Conservation (phyloP, 768 basidiomycete species). For the Paxillus ammoniavirescens region DNA sequence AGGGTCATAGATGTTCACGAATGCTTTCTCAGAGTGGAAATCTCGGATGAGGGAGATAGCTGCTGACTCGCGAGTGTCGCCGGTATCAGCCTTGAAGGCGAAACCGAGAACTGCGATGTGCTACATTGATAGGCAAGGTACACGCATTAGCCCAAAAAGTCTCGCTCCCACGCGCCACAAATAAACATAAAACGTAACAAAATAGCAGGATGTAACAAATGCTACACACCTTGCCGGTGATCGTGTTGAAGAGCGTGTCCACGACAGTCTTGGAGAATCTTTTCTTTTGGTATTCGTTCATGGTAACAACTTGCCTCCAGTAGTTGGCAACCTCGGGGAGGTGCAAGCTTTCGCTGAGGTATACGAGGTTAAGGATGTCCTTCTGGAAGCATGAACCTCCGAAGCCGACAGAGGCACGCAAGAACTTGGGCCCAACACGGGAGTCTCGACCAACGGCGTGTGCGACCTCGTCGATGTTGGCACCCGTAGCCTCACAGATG, state of each 20-base stretch:
- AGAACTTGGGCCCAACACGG: conserved; percentile 92
- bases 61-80: conserved; percentile 97
- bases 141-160: conserved; percentile 2
- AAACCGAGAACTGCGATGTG: conserved; percentile 96
- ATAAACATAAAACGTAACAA: neutral
- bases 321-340: conserved; percentile 96
- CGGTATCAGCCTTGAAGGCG: conserved; percentile 99
- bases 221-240: conserved; percentile 79
- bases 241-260: conserved; percentile 97
- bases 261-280: conserved; percentile 96
- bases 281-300: conserved; percentile 98
- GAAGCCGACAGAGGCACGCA: conserved; percentile 94
- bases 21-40: conserved; percentile 88
- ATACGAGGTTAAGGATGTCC: conserved; percentile 98
- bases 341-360: conserved; percentile 91
- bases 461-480: conserved; percentile 97
- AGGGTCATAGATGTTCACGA: conserved; percentile 89
- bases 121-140: conserved; percentile 34
- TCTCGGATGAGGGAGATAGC: conserved; percentile 92
- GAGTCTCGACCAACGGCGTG: conserved; percentile 91
- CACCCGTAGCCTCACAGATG: conserved; percentile 98
- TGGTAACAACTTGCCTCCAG: conserved; percentile 95
- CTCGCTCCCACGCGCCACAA: conserved; percentile 10
- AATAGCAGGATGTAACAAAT: neutral
- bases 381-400: conserved; percentile 99